Percentiles rank a stretch among this genome's conserved stretches.
Evolutionary conservation across 2,329 filamentous ascomycete genomes (phyloP).

Genomic region (Colletotrichum godetiae): DNA sequence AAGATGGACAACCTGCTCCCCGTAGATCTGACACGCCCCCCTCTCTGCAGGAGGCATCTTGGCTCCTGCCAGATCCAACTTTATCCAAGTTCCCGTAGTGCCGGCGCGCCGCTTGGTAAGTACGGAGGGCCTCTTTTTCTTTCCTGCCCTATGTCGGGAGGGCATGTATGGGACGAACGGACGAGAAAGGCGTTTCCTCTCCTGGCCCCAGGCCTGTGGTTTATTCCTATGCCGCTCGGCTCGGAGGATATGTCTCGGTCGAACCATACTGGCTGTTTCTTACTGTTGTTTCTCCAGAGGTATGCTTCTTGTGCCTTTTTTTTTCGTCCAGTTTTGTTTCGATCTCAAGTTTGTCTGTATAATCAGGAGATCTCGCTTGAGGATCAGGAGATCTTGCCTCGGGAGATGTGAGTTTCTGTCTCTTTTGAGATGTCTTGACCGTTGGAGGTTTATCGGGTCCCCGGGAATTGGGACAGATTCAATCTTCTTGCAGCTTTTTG

Average conservation of each 20-base stretch:
- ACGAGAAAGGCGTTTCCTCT: not conserved
- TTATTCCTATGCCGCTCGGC: slow-evolving; percentile 15
- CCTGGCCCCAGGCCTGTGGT: not conserved
- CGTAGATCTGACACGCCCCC: slow-evolving; percentile 21
- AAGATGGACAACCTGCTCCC: not conserved
- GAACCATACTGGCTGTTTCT: not conserved
- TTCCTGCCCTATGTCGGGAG: not conserved
- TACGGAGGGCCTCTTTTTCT: not conserved
- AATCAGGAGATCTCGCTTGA: not conserved
- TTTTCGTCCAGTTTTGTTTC: not conserved
- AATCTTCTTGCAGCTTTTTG: not conserved
- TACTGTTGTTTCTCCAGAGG: not conserved
- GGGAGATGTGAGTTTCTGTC: not conserved
- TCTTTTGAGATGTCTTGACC: not conserved
- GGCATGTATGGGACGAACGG: slow-evolving; percentile 22
- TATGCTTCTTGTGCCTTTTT: not conserved
- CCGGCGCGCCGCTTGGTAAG: not conserved
- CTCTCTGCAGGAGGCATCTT: not conserved
- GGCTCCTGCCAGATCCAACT: slow-evolving; percentile 33
- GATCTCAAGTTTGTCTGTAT: not conserved
- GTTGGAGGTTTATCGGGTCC: not conserved
- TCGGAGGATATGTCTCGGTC: slow-evolving; percentile 24
- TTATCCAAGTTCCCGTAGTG: slow-evolving; percentile 24
- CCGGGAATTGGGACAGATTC: not conserved
- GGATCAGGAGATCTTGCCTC: not conserved